Conservation (phyloP, 2,329 filamentous ascomycete genomes). For the Ilyonectria mors-panacis region DNA sequence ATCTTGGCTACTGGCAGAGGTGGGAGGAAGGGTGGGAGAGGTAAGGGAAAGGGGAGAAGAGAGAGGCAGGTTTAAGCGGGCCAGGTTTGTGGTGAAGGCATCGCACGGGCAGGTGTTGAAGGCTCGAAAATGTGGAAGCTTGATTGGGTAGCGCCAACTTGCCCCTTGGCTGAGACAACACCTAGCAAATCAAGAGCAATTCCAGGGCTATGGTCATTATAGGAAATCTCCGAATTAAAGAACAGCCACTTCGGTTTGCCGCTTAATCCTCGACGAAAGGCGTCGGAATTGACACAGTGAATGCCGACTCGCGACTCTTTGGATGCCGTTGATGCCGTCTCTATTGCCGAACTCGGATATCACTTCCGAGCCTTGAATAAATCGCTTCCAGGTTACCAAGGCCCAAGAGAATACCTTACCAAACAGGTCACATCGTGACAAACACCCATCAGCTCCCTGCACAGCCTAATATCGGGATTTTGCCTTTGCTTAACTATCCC, state of each 20-base stretch:
- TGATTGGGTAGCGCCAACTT: constrained; percentile 2
- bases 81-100: constrained; percentile 34
- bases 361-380: neutral
- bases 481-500: neutral
- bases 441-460: neutral
- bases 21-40: neutral
- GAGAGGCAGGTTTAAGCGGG: constrained; percentile 41
- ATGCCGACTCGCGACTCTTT: constrained; percentile 26
- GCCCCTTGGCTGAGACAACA: neutral
- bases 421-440: constrained; percentile 13
- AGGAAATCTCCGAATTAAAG: neutral
- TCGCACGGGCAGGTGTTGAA: constrained; percentile 39
- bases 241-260: neutral
- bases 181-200: neutral
- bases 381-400: neutral
- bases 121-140: neutral
- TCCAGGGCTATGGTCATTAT: neutral
- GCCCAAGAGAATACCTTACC: constrained; percentile 11
- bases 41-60: constrained; percentile 24
- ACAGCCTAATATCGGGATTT: no score
- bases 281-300: constrained; percentile 37
- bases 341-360: constrained; percentile 27
- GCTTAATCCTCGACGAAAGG: neutral
- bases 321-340: constrained; percentile 5
- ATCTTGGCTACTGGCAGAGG: constrained; percentile 30